Base-by-base conservation (phyloP, 1,284 basidiomycete species). In the Fomitiporia mediterranea region DNA sequence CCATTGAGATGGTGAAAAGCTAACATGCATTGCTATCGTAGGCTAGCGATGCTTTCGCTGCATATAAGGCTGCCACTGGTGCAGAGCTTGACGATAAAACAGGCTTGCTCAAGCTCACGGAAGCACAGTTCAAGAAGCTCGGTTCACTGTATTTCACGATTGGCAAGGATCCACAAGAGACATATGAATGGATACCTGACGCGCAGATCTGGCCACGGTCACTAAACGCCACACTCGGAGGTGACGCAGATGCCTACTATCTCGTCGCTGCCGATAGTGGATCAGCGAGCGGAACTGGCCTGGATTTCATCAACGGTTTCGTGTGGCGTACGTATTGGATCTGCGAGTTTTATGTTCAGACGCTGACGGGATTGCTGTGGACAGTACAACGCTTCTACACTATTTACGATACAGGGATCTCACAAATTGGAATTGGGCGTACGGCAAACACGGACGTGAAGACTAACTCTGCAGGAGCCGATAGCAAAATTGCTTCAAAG, bases 151-250 rank as follows among this genome's bases (percentile, higher is more conserved):
- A 74, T 68, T 84, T 86, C 70, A 69, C 70, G 48, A 78, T 82
- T 55, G 74, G 74, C 46, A 68, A 76, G 77, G 17, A 11, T 4
- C 0, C 35, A 11, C 11, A 37, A 11, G 62, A 27, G 39, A 56
- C 44, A 25, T 44, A 43, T 32, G 75, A 78, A 65, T 65, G 83
- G 48, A 80, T 77, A 9, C 64, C 79, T 7, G 79, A 83, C 61
- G 81, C 80, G 7, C 82, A 83, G 70, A 75, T 81, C 62, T 83
- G 79, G 78, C 81, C 81, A 27, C 78, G 80, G 56, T 56, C 72
- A 3, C 69, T 80, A 54, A 83, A 84, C 68, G 65, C 69, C 8
- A 62, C 62, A 9, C 74, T 84, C 46, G 80, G 81, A 51, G 81
- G 81, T 23, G 66, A 69, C 8, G 65, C 65, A n/a, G 69, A 66